Evolutionary conservation across 2,329 filamentous ascomycete genomes (phyloP).

Genomic region (Huntiella bhutanensis): DNA sequence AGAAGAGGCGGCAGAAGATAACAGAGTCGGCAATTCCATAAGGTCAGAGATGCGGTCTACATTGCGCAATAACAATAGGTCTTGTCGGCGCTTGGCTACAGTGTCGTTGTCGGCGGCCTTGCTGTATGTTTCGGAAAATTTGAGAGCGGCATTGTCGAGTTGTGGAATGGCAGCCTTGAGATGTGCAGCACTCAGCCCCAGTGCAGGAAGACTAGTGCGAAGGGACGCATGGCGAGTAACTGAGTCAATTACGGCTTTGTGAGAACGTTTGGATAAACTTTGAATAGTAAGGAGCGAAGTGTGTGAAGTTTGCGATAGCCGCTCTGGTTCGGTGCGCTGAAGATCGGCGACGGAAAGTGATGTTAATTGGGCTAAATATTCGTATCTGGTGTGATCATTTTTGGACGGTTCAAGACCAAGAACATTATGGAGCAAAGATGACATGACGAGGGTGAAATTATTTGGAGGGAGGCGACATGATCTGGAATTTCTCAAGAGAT

Average conservation of each 20-base stretch:
- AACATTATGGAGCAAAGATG: conserved; percentile 20
- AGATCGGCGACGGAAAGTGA: conserved; percentile 59
- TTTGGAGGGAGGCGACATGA: too few relatives aligned
- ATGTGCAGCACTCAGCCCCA: conserved; percentile 46
- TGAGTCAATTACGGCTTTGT: conserved; percentile 67
- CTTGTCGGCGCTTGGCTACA: conserved; percentile 56
- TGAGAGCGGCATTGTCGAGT: conserved; percentile 59
- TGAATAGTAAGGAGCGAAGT: conserved; percentile 70
- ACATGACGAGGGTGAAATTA: conserved; percentile 16
- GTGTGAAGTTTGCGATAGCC: conserved; percentile 63
- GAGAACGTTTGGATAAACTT: conserved; percentile 70
- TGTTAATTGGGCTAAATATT: conserved; percentile 61
- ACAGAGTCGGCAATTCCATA: conserved; percentile 68
- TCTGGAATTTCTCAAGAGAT: not conserved
- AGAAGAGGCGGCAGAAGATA: conserved; percentile 57
- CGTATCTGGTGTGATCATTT: conserved; percentile 33
- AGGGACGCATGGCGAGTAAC: conserved; percentile 60
- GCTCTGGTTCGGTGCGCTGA: conserved; percentile 55
- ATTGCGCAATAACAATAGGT: conserved; percentile 66
- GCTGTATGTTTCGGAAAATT: conserved; percentile 69
- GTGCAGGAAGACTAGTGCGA: conserved; percentile 46
- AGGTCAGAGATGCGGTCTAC: conserved; percentile 80
- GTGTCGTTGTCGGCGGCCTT: conserved; percentile 51
- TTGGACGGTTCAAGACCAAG: conserved; percentile 18
- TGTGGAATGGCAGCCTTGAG: conserved; percentile 56